Evolutionary conservation across 2,329 filamentous ascomycete genomes (phyloP).

Genomic region (Trichoderma afroharzianum): DNA sequence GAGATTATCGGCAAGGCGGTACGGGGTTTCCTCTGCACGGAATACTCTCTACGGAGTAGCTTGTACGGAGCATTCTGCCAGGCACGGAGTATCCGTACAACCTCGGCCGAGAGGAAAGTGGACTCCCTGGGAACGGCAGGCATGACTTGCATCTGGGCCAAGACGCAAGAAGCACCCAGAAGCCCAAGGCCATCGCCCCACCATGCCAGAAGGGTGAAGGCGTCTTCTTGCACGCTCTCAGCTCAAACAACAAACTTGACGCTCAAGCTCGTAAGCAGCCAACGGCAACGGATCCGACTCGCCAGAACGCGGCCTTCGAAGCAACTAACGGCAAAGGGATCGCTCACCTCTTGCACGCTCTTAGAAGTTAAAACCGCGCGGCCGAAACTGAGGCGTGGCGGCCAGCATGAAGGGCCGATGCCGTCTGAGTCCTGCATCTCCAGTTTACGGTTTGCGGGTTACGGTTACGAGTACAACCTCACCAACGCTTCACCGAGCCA

Average conservation of each 20-base stretch:
- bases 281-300: slow-evolving; percentile 16
- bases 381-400: background rate
- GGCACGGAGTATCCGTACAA: background rate
- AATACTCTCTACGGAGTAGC: background rate
- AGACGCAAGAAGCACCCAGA: background rate
- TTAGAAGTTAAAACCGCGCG: background rate
- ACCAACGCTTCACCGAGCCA: background rate
- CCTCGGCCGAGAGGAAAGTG: slow-evolving; percentile 11
- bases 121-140: slow-evolving; percentile 1
- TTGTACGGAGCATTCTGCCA: background rate
- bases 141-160: slow-evolving; percentile 13
- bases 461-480: background rate
- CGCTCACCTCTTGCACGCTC: background rate
- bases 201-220: background rate
- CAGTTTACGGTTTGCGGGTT: background rate
- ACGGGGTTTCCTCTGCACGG: background rate
- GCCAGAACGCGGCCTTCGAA: background rate
- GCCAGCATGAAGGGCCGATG: slow-evolving; percentile 14
- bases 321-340: background rate
- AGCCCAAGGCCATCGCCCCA: background rate
- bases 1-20: background rate
- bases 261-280: background rate
- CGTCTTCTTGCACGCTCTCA: background rate
- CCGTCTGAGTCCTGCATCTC: background rate
- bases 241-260: background rate